Base-by-base conservation (phyloP, 2,329 filamentous ascomycete species). In the Sphaceloma murrayae region DNA sequence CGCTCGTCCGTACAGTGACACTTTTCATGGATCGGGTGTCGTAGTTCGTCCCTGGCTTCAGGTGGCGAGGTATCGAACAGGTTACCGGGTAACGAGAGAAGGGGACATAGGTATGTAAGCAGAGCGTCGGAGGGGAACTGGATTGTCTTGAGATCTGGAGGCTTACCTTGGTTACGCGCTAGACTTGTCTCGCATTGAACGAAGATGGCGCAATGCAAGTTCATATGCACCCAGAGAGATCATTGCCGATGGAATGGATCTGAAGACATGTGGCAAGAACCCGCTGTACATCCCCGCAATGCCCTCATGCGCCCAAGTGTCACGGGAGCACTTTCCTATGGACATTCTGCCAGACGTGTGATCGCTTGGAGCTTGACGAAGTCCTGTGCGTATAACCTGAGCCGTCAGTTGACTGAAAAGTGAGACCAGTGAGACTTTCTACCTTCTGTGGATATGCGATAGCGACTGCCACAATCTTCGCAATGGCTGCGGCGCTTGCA, bases 171-270 rank as follows among this genome's bases (percentile, higher is more conserved):
- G n/a, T n/a, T n/a, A n/a, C n/a, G n/a, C n/a, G n/a, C n/a, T n/a
- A n/a, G n/a, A n/a, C n/a, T n/a, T n/a, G n/a, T n/a, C n/a, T n/a
- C n/a, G n/a, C n/a, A n/a, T 65, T 49, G 67, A 63, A 2, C 68
- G 68, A 30, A 72, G 51, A 9, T 65, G 56, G 54, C 65, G 66
- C 46, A 72, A 53, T n/a, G 70, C 66, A n/a, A 60, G 64, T 52
- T 72, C 69, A 45, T 71, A 94, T 70, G 91, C 91, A 63, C 86
- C 87, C 62, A 95, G 94, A 84, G 94, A 95, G 62, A 96, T 94
- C 53, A 85, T 87, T 5, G 89, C 87, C 53, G 84, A 91, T 1
- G 89, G 89, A 4, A 95, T 87, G 5, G 88, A 88, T 49, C 88
- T 75, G 63, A 95, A 76, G 56, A 96, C 77, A 60, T 96, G 89